These are phyloP conservation scores for Rhynchosporium agropyri DNA, from an alignment of 2,329 filamentous ascomycete genomes.

Conservation along the genomic window DNA sequence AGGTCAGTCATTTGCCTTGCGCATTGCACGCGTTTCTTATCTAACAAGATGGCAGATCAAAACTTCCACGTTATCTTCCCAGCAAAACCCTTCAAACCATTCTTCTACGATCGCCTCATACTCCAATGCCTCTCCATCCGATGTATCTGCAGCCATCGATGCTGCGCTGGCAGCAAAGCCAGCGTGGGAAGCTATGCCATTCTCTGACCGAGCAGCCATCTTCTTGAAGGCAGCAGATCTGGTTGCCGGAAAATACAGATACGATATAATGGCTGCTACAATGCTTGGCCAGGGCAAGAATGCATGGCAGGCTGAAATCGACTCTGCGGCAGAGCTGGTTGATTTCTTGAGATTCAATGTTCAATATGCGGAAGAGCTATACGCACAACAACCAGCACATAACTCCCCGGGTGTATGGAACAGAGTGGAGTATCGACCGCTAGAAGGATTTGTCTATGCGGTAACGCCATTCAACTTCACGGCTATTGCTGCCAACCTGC, in stretches of 20 bases:
- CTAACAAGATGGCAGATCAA: slow-evolving; percentile 56
- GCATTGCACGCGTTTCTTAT: background rate
- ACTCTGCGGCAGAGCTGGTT: slow-evolving; percentile 86
- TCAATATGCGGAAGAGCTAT: slow-evolving; percentile 88
- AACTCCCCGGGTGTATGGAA: slow-evolving; percentile 89
- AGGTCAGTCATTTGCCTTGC: slow-evolving; percentile 53
- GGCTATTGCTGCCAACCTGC: slow-evolving; percentile 86
- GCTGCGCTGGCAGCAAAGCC: slow-evolving; percentile 84
- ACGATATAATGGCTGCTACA: slow-evolving; percentile 93
- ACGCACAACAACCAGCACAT: slow-evolving; percentile 82
- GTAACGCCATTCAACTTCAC: slow-evolving; percentile 98
- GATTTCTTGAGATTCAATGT: slow-evolving; percentile 97
- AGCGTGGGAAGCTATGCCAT: slow-evolving; percentile 83
- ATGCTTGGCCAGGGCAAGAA: slow-evolving; percentile 98
- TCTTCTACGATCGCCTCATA: slow-evolving; percentile 76
- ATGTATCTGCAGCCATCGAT: slow-evolving; percentile 80
- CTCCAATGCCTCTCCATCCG: slow-evolving; percentile 74
- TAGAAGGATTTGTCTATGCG: slow-evolving; percentile 95
- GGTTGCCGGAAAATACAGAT: slow-evolving; percentile 88
- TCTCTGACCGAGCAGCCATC: slow-evolving; percentile 86
- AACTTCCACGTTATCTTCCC: slow-evolving; percentile 65
- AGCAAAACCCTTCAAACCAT: slow-evolving; percentile 84
- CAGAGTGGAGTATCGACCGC: slow-evolving; percentile 81
- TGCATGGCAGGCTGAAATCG: slow-evolving; percentile 98
- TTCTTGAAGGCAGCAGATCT: slow-evolving; percentile 97